Evolutionary conservation across 163 green algal genomes (phyloP), one percentile per base, ranked within the genome.

Genomic region (Chlorella variabilis): DNA sequence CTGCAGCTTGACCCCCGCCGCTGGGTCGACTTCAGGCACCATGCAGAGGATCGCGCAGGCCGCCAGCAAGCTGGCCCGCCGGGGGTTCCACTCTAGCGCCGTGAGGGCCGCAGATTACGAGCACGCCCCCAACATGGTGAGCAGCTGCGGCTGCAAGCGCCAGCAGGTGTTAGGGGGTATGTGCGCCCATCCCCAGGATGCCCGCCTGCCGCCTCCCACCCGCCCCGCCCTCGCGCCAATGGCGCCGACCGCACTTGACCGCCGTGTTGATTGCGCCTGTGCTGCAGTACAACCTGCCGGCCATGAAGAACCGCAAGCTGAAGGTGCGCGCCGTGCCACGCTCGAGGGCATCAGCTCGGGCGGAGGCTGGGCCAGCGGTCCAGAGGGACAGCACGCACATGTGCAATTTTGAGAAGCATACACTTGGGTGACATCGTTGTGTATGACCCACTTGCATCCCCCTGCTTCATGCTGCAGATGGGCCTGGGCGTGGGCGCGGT

Each of bases 231-330:
- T n/a, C 15, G 7, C 23, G 54, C 15, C 54, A 62, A 62, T 62
- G 54, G 15, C 54, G 23, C 15, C 23, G 25, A 62, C 20, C 5
- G 13, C n/a, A n/a, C 27, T 76, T 31, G 13, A 6, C 18, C 33
- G 2, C 23, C n/a, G n/a, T 51, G 48, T 59, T 45, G 20, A 33
- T 27, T 23, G 1, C 13, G 0, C 9, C 39, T 0, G 0, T 17
- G 18, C 21, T 80, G 73, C 73, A 80, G 73, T 80, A 80, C n/a
- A 39, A 80, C 27, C 56, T 80, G 21, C 48, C 27, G 56, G 58
- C 39, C 56, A 80, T 80, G 73, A 80, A 80, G 38, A 80, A 80
- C 73, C 73, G 73, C 73, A 69, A 69, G 36, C 41, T 80, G 27
- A 80, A 80, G 73, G 73, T 80, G 73, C 0, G 54, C 1, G 18